Base-by-base conservation (phyloP, 495 filamentous ascomycete genomes). In the Cercophora newfieldiana region DNA sequence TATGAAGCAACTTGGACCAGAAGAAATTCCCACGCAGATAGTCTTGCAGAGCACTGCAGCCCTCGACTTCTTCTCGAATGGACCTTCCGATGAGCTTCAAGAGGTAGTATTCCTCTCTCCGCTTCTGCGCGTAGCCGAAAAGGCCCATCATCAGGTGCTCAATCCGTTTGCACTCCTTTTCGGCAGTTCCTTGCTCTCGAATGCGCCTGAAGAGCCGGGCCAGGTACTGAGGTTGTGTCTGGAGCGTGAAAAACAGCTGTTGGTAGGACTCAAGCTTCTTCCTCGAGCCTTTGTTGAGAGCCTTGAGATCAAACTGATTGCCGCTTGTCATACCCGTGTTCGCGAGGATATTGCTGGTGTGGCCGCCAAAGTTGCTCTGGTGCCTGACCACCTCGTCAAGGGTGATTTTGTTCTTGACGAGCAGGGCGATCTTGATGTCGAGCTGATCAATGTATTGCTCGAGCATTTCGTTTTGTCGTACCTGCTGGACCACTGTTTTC, bases 341-440 rank as follows among this genome's bases (percentile, higher is more conserved):
- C 59, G 90, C 90, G 37, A 98, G 82, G 14, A 98, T 82, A 69
- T 85, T 93, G 65, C 92, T 92, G 55, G 93, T 89, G 69, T 96
- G 90, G 1, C 95, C 96, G 61, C 95, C 96, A 71, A 96, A 97
- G 74, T 95, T 95, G 79, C 90, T 94, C 76, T 98, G 96, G 74
- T 98, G 96, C 72, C 90, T 94, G 53, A 98, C 90, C 51, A 99
- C 94, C 82, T 99, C 95, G 74, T 99, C 95, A 1, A 98, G 84
- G 0, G 96, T 98, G 73, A 99, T 99, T 79, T 98, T 99, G 80
- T 98, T 98, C 82, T 98, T 97, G 66, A 98, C 96, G 18, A 99
- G 85, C 5, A 99, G 86, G 14, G 94, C 95, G 72, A 99, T 99
- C 79, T 99, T 99, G 82, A 97, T 97, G 72, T 98, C 96, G 49